Base-by-base conservation (phyloP, 306 rosid species). In the Cicer arietinum region DNA sequence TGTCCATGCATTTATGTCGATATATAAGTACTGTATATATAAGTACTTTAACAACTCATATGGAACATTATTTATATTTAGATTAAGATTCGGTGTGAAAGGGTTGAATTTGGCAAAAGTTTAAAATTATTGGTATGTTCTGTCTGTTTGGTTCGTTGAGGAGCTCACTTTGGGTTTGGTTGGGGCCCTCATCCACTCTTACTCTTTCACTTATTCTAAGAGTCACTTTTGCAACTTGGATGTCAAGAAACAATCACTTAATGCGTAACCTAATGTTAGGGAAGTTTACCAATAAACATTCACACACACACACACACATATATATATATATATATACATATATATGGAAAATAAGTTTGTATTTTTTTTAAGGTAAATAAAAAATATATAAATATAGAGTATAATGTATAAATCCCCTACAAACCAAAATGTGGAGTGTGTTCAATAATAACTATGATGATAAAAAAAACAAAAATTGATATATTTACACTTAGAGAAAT, bases 141-240 rank as follows among this genome's bases (percentile, higher is more conserved):
- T 58, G 77, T 47, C 68, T 47, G 69, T 73, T 73, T 59, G 77
- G 77, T 73, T 73, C 37, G 68, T 44, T 45, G 58, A 73, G 69
- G 59, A 73, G 77, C 45, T 73, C 10, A 30, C 16, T 59, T 73
- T 59, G 39, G 52, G 41, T 42, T 8, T 58, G 5, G 13, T 22
- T 0, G 77, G 74, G 83, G 3, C 50, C 25, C 37, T n/a, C 50
- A 0, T 0, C 40, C 7, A 7, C n/a, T 13, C 1, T 5, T 59
- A 48, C 79, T 80, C 84, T 58, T 80, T 80, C 79, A 9, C n/a
- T 41, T 1, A 30, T 60, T 58, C 80, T 14, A 74, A 80, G 69
- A 51, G 80, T 17, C 84, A 50, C 47, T 48, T 51, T 14, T 46
- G 20, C n/a, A 22, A 17, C 41, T 7, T 46, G 16, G 53, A 46